phyloP scores from a whole-genome alignment of 2,329 filamentous ascomycete genomes.

The Colletotrichum sp. region DNA sequence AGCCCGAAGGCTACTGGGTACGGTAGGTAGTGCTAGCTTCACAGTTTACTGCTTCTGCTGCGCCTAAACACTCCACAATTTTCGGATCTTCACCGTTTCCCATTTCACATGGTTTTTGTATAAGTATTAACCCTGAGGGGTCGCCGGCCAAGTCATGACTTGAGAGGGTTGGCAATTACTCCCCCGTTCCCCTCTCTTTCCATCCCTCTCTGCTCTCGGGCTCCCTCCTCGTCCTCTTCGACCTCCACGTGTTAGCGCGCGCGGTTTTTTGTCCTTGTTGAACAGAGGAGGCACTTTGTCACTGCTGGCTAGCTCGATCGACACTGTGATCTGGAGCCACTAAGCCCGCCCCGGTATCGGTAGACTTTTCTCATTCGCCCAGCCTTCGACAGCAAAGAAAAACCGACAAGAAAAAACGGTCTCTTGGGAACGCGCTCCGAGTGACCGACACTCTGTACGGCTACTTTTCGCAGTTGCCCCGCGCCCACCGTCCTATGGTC shows the following conservation, averaged over 20 bases:
- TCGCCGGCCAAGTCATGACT: background rate
- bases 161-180: background rate
- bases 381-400: background rate
- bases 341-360: conserved; percentile 16
- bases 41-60: background rate
- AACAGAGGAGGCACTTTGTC: background rate
- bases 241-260: background rate
- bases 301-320: background rate
- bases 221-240: background rate
- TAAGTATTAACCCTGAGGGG: background rate
- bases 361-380: background rate
- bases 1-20: background rate
- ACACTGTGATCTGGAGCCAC: background rate
- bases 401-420: background rate
- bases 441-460: background rate
- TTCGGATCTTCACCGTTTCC: background rate
- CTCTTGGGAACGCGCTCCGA: background rate
- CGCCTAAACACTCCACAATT: conserved; percentile 15
- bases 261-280: background rate
- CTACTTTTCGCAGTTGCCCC: conserved; percentile 12
- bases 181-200: background rate
- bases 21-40: background rate
- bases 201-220: background rate
- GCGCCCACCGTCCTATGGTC: background rate
- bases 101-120: conserved; percentile 3